A percentile compares a stretch with the other conserved stretches of the same genome.
These are phyloP conservation scores for Monotropa hypopitys DNA, from an alignment of 179 eudicot genomes.

Conservation along the genomic window DNA sequence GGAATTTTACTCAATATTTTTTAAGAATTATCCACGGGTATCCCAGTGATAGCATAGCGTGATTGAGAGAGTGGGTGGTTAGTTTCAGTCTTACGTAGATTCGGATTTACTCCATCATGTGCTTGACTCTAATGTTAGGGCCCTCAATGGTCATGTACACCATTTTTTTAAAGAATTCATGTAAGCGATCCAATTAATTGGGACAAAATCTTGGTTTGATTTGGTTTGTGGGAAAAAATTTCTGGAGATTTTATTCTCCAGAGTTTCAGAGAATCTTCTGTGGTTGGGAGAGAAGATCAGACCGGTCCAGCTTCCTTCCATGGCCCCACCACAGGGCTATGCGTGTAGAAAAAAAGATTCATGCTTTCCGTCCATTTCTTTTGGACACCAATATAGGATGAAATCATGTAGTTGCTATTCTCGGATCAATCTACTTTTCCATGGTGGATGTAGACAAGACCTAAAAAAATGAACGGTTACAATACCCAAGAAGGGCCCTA, in stretches of 20 bases:
- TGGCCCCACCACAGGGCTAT: not conserved
- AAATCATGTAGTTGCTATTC: not conserved
- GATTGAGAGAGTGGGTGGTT: too few relatives aligned
- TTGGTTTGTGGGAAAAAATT: not conserved
- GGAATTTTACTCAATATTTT: not conserved
- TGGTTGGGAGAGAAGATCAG: not conserved
- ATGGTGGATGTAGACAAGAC: not conserved
- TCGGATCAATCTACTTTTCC: not conserved
- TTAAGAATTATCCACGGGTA: too few relatives aligned
- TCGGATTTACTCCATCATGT: too few relatives aligned
- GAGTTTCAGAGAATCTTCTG: not conserved
- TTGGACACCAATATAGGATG: not conserved
- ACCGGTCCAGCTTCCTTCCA: not conserved
- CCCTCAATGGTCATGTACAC: too few relatives aligned
- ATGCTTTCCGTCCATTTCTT: not conserved
- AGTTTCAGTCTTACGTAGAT: too few relatives aligned
- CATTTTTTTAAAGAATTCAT: too few relatives aligned
- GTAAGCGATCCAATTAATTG: not conserved
- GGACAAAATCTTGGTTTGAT: not conserved
- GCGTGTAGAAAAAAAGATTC: not conserved
- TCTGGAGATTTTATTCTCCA: not conserved
- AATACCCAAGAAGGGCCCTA: not conserved
- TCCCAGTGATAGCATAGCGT: too few relatives aligned
- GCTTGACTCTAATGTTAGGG: too few relatives aligned
- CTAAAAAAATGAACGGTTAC: not conserved